These are phyloP conservation scores for Claviceps purpurea DNA, from an alignment of 2,329 filamentous ascomycete species.

Conservation along the genomic window DNA sequence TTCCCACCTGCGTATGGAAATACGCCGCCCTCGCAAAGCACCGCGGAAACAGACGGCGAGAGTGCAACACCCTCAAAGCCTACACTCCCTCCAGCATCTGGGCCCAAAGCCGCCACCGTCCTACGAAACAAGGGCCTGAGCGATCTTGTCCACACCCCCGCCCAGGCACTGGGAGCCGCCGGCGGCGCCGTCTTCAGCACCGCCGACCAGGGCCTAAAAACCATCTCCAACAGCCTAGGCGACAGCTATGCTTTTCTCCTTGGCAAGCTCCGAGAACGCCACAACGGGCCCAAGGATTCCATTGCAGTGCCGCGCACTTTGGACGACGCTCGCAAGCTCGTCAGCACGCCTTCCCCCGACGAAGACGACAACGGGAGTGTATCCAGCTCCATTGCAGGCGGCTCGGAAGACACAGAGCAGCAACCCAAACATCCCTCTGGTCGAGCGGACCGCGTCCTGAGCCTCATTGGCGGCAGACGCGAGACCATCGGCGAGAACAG, in stretches of 20 bases:
- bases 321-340: constrained; percentile 81
- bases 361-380: constrained; percentile 51
- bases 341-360: constrained; percentile 56
- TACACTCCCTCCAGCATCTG: constrained; percentile 21
- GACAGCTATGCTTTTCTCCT: constrained; percentile 91
- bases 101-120: constrained; percentile 32
- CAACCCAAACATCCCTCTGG: constrained; percentile 14
- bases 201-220: constrained; percentile 85
- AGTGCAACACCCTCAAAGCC: constrained; percentile 22
- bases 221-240: constrained; percentile 77
- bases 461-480: constrained; percentile 58
- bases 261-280: constrained; percentile 68
- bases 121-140: constrained; percentile 65
- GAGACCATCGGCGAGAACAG: constrained; percentile 69
- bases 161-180: constrained; percentile 67
- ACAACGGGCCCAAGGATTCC: constrained; percentile 29
- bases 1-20: constrained; percentile 43
- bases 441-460: constrained; percentile 53
- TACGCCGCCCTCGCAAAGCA: constrained; percentile 19
- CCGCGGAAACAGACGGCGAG: constrained; percentile 18
- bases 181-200: constrained; percentile 76
- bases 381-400: constrained; percentile 34
- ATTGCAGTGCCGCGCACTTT: constrained; percentile 72
- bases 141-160: constrained; percentile 73
- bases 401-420: constrained; percentile 21